Conservation (phyloP, 371 early-diverging fungal species). For the Mucor lusitanicus region DNA sequence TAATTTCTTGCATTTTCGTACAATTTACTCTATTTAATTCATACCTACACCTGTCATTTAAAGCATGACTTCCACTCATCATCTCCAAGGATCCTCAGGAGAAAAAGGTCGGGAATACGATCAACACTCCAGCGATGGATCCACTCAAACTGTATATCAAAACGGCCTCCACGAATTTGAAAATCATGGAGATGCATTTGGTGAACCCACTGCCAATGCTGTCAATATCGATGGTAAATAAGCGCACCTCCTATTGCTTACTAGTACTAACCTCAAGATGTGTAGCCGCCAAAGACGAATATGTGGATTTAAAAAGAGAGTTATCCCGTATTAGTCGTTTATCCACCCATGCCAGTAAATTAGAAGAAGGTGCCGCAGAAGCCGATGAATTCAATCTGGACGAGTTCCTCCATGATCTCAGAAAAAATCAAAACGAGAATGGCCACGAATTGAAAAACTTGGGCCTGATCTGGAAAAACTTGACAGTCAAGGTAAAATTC, state of each 20-base stretch:
- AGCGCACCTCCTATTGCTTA: neutral
- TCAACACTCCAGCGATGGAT: conserved; percentile 21
- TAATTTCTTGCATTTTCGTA: neutral
- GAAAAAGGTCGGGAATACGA: conserved; percentile 15
- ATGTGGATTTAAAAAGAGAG: conserved; percentile 35
- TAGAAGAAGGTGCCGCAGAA: conserved; percentile 30
- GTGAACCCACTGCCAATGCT: conserved; percentile 22
- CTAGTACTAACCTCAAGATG: neutral
- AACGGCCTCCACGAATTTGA: conserved; percentile 4
- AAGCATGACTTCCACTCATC: conserved; percentile 13
- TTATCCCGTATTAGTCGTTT: conserved; percentile 33
- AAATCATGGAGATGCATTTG: conserved; percentile 8
- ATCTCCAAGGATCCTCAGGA: conserved; percentile 5
- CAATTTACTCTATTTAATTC: neutral
- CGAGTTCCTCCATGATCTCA: conserved; percentile 32
- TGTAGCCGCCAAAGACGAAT: conserved; percentile 42
- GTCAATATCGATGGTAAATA: conserved; percentile 15
- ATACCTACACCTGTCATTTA: neutral
- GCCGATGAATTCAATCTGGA: conserved; percentile 39
- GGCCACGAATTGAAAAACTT: conserved; percentile 43
- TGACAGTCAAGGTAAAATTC: conserved; percentile 38
- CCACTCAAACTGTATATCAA: conserved; percentile 18
- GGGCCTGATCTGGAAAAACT: conserved; percentile 47
- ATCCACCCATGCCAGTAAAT: conserved; percentile 9
- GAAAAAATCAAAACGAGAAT: conserved; percentile 15